Percentiles rank a stretch among this genome's conserved stretches.
Conservation (phyloP, 495 filamentous ascomycete species). For the Ascodesmis nigricans region DNA sequence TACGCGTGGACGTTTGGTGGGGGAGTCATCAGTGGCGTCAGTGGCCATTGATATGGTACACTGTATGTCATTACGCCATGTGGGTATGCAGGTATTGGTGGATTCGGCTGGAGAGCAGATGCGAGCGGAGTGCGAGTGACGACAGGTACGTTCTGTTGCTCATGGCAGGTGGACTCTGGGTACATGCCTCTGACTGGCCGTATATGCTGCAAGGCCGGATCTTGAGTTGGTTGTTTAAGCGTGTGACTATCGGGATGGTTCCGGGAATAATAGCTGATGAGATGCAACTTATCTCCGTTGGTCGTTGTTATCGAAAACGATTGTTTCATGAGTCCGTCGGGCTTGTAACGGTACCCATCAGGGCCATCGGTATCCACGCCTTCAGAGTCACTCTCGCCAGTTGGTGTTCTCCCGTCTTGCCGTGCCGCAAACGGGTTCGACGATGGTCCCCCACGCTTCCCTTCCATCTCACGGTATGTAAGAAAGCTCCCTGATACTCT, state of each 20-base stretch:
- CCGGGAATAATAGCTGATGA: conserved; percentile 91
- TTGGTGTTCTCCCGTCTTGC: conserved; percentile 54
- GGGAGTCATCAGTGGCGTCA: too few relatives aligned
- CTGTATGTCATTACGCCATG: too few relatives aligned
- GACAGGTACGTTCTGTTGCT: conserved; percentile 42
- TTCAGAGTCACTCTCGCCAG: conserved; percentile 58
- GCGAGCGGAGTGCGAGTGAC: conserved; percentile 15
- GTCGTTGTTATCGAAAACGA: conserved; percentile 97
- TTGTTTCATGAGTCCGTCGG: conserved; percentile 94
- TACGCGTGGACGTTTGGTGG: too few relatives aligned
- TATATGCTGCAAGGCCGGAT: conserved; percentile 63
- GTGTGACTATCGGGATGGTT: conserved; percentile 42
- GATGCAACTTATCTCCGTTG: conserved; percentile 69
- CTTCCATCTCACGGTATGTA: conserved; percentile 97
- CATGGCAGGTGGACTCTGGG: conserved; percentile 86
- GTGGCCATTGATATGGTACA: too few relatives aligned
- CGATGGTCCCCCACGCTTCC: conserved; percentile 66
- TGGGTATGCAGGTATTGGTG: too few relatives aligned
- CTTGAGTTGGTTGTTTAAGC: conserved; percentile 55
- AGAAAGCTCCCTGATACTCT: conserved; percentile 93
- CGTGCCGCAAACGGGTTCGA: conserved; percentile 35
- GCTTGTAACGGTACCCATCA: conserved; percentile 93
- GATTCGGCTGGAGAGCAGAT: not conserved
- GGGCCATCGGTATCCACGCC: conserved; percentile 66
- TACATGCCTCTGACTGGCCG: conserved; percentile 79